Base-by-base conservation (phyloP, 2,329 filamentous ascomycete species). In the Tolypocladium pustulatum region DNA sequence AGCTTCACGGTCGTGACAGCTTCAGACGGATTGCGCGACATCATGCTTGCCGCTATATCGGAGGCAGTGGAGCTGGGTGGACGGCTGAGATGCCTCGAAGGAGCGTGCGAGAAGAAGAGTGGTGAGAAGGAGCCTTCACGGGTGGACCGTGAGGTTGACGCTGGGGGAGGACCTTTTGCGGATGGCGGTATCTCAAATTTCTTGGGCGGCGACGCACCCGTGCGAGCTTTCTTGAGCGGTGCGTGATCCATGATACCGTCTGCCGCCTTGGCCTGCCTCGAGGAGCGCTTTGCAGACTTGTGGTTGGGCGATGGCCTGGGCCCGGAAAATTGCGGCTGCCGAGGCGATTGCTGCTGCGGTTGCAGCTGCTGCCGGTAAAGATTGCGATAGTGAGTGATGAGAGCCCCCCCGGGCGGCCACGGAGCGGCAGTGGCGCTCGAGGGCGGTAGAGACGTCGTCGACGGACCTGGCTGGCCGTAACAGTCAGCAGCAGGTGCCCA, bases 1-100 rank as follows among this genome's bases (percentile, higher is more conserved):
- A 85, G 72, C 65, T 80, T 82, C 56, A 81, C 74, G 57, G 80
- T 85, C 25, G 78, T 83, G 34, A 84, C 74, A 3, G 65, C 59
- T 41, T 77, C 78, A 20, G 71, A 64, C 17, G 67, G 59, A n/a
- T 76, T 71, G 56, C 72, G 75, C 58, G 73, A 72, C 62, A 82
- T 72, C 73, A 83, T 80, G 57, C 74, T 76, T 37, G 71, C 68
- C 30, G 76, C 69, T 7, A 73, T 69, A 59, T 81, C 79, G 17
- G 74, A 67, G 27, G 73, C 68, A 27, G 69, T 68, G n/a, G 72
- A 66, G 20, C 62, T 74, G 9, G 72, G 68, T 17, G 75, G 74
- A 38, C 77, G 72, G 58, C 65, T 66, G 34, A 69, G 63, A 37
- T 73, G 71, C 41, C 69, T 70, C 15, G 71, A 69, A 20, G 73